phyloP scores from a whole-genome alignment of 768 basidiomycete genomes.

The Leccinellum rugosiceps region DNA sequence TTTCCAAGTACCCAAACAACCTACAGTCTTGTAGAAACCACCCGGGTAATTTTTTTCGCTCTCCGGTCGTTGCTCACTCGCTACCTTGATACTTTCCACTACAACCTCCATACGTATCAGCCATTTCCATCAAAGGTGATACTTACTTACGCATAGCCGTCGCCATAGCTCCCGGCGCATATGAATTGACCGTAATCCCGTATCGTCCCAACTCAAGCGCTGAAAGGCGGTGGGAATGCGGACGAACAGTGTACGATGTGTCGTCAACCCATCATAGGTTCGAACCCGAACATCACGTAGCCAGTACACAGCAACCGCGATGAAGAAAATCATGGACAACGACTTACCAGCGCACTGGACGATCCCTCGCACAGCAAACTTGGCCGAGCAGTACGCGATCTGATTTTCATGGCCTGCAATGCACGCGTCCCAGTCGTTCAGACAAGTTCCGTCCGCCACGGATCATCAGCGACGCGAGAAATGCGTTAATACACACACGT shows the following conservation, averaged over 20 bases:
- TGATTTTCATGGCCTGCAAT: background rate
- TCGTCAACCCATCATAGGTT: slow-evolving; percentile 1
- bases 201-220: slow-evolving; percentile 27
- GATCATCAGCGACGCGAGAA: background rate
- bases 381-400: slow-evolving; percentile 15
- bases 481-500: background rate
- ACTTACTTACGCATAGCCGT: slow-evolving; percentile 23
- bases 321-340: background rate
- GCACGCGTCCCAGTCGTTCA: background rate
- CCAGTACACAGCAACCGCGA: background rate
- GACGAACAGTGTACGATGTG: background rate
- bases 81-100: slow-evolving; percentile 1
- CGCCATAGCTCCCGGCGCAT: slow-evolving; percentile 26
- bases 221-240: slow-evolving; percentile 11
- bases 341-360: slow-evolving; percentile 17
- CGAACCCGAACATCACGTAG: slow-evolving; percentile 3
- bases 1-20: background rate
- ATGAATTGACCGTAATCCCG: slow-evolving; percentile 29
- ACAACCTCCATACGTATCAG: background rate
- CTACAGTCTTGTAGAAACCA: slow-evolving; percentile 1
- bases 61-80: background rate
- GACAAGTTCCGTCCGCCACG: background rate
- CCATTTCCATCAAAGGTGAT: background rate
- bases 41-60: background rate
- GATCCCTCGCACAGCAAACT: slow-evolving; percentile 10